Evolutionary conservation across 352 stramenopile genomes (phyloP).

Genomic region (Aphanomyces stellatus): DNA sequence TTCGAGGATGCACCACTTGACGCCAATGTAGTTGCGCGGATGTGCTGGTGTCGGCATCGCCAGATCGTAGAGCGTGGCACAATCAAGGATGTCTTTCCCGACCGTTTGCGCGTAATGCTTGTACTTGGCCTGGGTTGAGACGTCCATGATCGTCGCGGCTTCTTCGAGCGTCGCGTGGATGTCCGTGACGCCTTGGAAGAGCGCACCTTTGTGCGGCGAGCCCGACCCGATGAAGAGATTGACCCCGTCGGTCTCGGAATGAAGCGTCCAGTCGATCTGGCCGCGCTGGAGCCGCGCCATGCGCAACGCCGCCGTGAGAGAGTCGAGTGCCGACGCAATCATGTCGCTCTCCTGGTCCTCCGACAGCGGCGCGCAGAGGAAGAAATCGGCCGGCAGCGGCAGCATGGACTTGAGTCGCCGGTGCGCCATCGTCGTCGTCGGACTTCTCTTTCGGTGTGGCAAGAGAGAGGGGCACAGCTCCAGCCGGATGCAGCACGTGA

Average conservation of each 20-base stretch:
- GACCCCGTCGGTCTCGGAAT: not conserved
- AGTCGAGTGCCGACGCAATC: not conserved
- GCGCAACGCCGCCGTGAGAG: not conserved
- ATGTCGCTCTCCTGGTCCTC: not conserved
- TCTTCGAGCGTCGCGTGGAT: not conserved
- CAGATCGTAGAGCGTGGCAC: slow-evolving; percentile 59
- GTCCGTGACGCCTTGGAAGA: not conserved
- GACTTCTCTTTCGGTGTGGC: too few relatives aligned
- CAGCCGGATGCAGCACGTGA: too few relatives aligned
- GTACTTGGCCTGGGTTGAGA: not conserved
- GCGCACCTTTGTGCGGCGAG: not conserved
- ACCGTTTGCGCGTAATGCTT: not conserved
- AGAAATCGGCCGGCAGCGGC: not conserved
- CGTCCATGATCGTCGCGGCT: not conserved
- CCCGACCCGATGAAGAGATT: not conserved
- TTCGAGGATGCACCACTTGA: slow-evolving; percentile 48
- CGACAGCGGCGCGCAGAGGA: not conserved
- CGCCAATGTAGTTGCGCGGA: slow-evolving; percentile 63
- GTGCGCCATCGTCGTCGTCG: too few relatives aligned
- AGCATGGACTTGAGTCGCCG: not conserved
- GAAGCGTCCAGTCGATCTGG: not conserved
- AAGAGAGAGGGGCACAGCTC: too few relatives aligned
- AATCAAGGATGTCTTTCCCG: slow-evolving; percentile 48
- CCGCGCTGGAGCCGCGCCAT: not conserved
- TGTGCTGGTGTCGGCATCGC: slow-evolving; percentile 51